A percentile compares a stretch with the other conserved stretches of the same genome.
Evolutionary conservation across 2,329 filamentous ascomycete genomes (phyloP).

Genomic region (Aspergillus sp.): DNA sequence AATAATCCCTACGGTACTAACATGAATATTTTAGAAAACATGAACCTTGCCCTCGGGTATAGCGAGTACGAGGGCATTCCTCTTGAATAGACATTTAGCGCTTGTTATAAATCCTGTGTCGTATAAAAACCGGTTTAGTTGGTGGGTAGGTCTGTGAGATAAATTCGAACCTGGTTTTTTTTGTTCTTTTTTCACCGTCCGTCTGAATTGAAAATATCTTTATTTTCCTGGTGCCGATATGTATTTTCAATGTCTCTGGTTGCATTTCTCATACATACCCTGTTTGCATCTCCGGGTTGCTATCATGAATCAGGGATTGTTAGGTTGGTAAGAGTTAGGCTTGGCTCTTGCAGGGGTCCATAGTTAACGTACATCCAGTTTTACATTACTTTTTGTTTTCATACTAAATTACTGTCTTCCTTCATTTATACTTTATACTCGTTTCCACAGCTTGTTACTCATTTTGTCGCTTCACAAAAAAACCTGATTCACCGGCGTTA

Average conservation of each 20-base stretch:
- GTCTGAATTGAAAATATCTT: slow-evolving; percentile 10
- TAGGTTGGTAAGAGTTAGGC: slow-evolving; percentile 16
- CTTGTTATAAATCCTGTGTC: slow-evolving; percentile 11
- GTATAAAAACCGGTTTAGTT: slow-evolving; percentile 19
- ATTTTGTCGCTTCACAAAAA: not conserved
- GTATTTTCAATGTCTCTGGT: slow-evolving; percentile 10
- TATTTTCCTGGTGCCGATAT: not conserved
- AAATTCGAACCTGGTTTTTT: slow-evolving; percentile 11
- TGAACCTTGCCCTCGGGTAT: slow-evolving; percentile 89
- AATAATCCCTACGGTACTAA: not conserved
- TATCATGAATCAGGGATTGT: slow-evolving; percentile 26
- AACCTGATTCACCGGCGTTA: not conserved
- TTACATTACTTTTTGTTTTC: not conserved
- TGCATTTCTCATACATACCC: slow-evolving; percentile 28
- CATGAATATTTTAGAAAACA: slow-evolving; percentile 64
- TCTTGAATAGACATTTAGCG: slow-evolving; percentile 42
- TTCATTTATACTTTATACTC: not conserved
- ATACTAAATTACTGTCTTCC: not conserved
- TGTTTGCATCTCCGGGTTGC: slow-evolving; percentile 29
- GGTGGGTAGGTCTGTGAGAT: slow-evolving; percentile 19
- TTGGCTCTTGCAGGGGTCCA: slow-evolving; percentile 19
- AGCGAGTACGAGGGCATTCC: slow-evolving; percentile 88
- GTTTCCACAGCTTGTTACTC: not conserved
- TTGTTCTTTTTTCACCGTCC: slow-evolving; percentile 5
- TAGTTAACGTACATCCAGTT: slow-evolving; percentile 17